Evolutionary conservation across 2,329 filamentous ascomycete genomes (phyloP).

Genomic region (Claviceps maximensis): DNA sequence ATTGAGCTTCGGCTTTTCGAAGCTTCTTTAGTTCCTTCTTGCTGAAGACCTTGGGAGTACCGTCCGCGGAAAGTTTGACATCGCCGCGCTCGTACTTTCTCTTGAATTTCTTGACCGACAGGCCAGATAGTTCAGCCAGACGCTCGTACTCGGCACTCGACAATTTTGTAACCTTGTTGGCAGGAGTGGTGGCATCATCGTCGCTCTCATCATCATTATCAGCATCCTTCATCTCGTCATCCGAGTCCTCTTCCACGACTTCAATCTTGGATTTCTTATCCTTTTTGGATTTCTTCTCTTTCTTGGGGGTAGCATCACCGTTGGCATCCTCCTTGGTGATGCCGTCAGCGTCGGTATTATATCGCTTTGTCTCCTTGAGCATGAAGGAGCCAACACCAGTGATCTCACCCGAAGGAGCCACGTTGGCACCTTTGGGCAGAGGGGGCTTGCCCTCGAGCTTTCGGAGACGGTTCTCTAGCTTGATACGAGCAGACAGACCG

Average conservation of each 20-base stretch:
- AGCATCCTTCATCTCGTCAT: slow-evolving; percentile 32
- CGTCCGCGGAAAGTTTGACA: slow-evolving; percentile 51
- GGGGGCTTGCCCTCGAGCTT: slow-evolving; percentile 83
- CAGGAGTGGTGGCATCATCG: slow-evolving; percentile 19
- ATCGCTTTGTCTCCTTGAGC: slow-evolving; percentile 83
- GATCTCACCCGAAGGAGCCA: slow-evolving; percentile 58
- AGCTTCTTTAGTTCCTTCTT: slow-evolving; percentile 68
- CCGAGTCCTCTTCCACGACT: slow-evolving; percentile 26
- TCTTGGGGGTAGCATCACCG: slow-evolving; percentile 23
- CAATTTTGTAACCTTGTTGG: slow-evolving; percentile 29
- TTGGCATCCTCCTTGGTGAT: slow-evolving; percentile 45
- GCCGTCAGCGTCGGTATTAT: slow-evolving; percentile 89
- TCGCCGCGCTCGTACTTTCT: slow-evolving; percentile 66
- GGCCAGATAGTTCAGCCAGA: slow-evolving; percentile 51
- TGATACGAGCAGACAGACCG: slow-evolving; percentile 57
- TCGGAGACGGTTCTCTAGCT: slow-evolving; percentile 64
- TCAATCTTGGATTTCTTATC: slow-evolving; percentile 30
- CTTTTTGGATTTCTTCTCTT: slow-evolving; percentile 29
- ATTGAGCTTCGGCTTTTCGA: slow-evolving; percentile 45
- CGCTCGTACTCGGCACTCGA: slow-evolving; percentile 44
- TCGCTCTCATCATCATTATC: slow-evolving; percentile 26
- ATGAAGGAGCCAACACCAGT: slow-evolving; percentile 66
- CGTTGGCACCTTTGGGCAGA: slow-evolving; percentile 59
- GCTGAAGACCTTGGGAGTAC: slow-evolving; percentile 52
- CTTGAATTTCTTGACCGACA: slow-evolving; percentile 66